Base-by-base conservation (phyloP, 179 eudicot genomes). In the Gypsophila paniculata region DNA sequence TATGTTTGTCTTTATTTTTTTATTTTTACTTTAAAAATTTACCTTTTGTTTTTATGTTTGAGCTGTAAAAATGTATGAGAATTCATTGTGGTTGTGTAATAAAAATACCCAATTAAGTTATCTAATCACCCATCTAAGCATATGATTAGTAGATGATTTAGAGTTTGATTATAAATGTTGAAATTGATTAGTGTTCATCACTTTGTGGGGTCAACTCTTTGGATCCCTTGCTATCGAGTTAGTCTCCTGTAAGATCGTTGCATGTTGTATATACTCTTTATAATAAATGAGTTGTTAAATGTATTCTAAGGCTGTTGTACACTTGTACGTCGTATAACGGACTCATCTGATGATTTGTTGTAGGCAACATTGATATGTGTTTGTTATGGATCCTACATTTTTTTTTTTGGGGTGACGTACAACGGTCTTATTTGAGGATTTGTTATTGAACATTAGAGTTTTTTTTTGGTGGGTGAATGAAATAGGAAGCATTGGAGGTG, bases 401-500 rank as follows among this genome's bases (percentile, higher is more conserved):
- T n/a, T n/a, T n/a, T n/a, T n/a, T n/a, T n/a, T n/a, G n/a, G n/a
- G n/a, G n/a, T n/a, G n/a, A n/a, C 34, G 4, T 29, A 29, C 34
- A 29, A 42, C 46, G 46, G 6, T 42, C 46, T 42, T 3, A 42
- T 9, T 6, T 9, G 11, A 42, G 46, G 0, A 6, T 42, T 42
- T 42, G 19, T 52, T 60, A 29, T 14, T 6, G 25, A 23, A 62
- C 59, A 13, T 18, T 64, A 68, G 52, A 38, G n/a, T n/a, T n/a
- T n/a, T n/a, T n/a, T n/a, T 65, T 10, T 10, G 7, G n/a, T 38
- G 0, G 71, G 38, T 77, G 71, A 42, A 42, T 21, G 3, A 75
- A 69, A 75, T 53, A 92, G 98, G 98, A 86, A 84, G 86, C 84
- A 52, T 74, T 94, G 82, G 99, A 94, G 87, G 92, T 82, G 74